phyloP scores from a whole-genome alignment of 345 rosid genomes.

The Mallotus nudiflorus region DNA sequence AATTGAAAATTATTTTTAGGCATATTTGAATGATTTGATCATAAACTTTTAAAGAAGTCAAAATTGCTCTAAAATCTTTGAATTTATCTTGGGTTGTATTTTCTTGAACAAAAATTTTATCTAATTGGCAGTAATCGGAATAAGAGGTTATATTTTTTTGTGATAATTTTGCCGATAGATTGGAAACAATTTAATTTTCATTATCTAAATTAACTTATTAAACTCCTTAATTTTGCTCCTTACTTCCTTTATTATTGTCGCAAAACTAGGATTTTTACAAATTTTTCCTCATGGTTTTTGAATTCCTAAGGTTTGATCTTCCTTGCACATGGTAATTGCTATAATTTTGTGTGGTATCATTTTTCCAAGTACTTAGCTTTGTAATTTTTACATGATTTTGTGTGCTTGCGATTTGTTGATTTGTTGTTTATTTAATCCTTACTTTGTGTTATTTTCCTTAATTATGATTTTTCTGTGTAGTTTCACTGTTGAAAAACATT shows the following conservation, averaged over 20 bases:
- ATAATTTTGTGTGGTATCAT: not conserved
- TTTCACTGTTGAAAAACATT: constrained; percentile 21
- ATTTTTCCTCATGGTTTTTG: constrained; percentile 5
- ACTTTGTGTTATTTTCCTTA: constrained; percentile 11
- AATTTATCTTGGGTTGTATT: no score
- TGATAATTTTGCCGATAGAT: no score
- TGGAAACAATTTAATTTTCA: constrained; percentile 23
- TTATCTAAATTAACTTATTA: constrained; percentile 16
- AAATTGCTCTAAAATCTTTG: no score
- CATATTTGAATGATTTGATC: no score
- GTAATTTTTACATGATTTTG: not conserved
- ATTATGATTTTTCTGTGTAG: not conserved
- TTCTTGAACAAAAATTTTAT: no score
- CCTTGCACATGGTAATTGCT: constrained; percentile 1
- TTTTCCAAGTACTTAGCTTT: not conserved
- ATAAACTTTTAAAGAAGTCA: no score
- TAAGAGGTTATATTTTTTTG: no score
- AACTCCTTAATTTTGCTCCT: not conserved
- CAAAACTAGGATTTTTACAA: constrained; percentile 33
- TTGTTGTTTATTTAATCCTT: not conserved
- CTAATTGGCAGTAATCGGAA: no score
- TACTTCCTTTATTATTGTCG: not conserved
- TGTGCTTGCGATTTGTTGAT: not conserved
- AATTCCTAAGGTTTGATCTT: constrained; percentile 40
- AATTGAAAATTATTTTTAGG: no score